phyloP scores from a whole-genome alignment of 257 asterid species.

The Catharanthus roseus region DNA sequence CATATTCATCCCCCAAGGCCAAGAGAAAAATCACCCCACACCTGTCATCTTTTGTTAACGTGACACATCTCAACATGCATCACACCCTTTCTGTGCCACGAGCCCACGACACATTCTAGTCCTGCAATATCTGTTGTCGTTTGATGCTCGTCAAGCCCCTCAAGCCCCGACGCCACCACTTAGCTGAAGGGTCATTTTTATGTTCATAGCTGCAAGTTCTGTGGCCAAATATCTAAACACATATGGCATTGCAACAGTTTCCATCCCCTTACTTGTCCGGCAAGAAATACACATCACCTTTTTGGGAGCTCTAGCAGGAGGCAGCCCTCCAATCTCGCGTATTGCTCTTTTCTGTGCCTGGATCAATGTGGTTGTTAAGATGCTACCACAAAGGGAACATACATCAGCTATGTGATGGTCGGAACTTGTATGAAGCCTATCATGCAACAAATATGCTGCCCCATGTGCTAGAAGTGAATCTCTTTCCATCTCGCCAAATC shows the following conservation, averaged over 20 bases:
- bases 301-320: conserved; percentile 49
- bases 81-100: neutral
- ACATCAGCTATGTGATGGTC: conserved; percentile 90
- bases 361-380: conserved; percentile 60
- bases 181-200: conserved; percentile 65
- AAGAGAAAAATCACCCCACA: neutral
- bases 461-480: conserved; percentile 97
- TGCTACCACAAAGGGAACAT: conserved; percentile 84
- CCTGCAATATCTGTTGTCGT: neutral
- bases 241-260: conserved; percentile 94
- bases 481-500: conserved; percentile 99
- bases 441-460: conserved; percentile 86
- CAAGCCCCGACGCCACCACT: conserved; percentile 52
- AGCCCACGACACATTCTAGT: no score
- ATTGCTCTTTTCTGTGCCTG: conserved; percentile 44
- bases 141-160: neutral
- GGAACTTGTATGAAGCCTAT: conserved; percentile 88
- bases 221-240: conserved; percentile 88
- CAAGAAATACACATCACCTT: conserved; percentile 70
- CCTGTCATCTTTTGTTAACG: neutral
- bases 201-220: conserved; percentile 94
- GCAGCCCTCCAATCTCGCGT: conserved; percentile 46
- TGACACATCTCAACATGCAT: neutral
- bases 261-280: conserved; percentile 81
- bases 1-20: neutral